Evolutionary conservation across 2,329 filamentous ascomycete genomes (phyloP).

Genomic region (Phialophora expanda): DNA sequence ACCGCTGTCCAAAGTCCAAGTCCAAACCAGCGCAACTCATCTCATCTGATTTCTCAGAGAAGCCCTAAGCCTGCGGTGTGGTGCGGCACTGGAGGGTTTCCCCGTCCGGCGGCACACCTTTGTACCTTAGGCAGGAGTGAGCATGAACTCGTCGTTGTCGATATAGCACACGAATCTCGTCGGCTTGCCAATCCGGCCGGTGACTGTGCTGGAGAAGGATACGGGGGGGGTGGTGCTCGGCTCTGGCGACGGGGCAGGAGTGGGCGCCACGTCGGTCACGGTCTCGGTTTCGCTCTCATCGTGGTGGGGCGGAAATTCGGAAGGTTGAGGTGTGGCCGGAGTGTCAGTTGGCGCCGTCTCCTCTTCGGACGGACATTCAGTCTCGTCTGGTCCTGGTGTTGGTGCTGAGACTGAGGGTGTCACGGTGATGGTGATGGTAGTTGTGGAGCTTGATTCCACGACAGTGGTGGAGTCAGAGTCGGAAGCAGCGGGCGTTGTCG

Average conservation of each 20-base stretch:
- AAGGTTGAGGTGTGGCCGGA: not conserved
- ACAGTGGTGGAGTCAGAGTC: not conserved
- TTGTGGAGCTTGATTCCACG: constrained; percentile 15
- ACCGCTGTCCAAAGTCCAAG: not conserved
- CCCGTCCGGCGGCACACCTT: not conserved
- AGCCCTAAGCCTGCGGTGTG: not conserved
- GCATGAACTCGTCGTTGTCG: constrained; percentile 14
- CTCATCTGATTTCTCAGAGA: not conserved
- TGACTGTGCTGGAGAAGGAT: constrained; percentile 36
- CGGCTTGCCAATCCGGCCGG: constrained; percentile 33
- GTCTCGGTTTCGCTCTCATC: not conserved
- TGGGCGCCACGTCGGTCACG: constrained; percentile 5
- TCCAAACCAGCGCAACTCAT: not conserved
- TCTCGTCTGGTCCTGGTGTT: constrained; percentile 2
- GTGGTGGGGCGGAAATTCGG: not conserved
- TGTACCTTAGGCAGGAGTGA: not conserved
- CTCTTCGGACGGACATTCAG: constrained; percentile 1
- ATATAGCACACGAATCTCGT: constrained; percentile 34
- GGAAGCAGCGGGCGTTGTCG: not conserved
- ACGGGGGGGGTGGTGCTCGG: constrained; percentile 7
- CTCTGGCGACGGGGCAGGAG: constrained; percentile 5
- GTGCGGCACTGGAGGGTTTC: not conserved
- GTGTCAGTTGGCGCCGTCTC: not conserved
- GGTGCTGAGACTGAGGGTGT: not conserved
- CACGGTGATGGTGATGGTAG: constrained; percentile 38